A percentile compares a stretch with the other conserved stretches of the same genome.
Conservation (phyloP, 192 early-diverging fungal species). For the Coemansia sp. region DNA sequence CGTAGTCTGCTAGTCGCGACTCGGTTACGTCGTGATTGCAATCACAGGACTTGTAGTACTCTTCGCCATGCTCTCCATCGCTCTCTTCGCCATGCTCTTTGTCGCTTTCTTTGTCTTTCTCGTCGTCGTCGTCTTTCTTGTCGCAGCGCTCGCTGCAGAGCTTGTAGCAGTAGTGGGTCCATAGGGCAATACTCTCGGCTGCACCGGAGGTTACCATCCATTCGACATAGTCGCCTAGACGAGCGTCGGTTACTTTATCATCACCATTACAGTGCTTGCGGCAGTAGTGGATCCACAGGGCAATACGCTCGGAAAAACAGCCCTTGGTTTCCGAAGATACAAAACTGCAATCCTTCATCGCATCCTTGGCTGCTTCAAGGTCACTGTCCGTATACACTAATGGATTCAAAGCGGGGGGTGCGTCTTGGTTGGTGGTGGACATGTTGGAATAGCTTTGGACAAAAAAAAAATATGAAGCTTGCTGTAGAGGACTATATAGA, state of each 20-base stretch:
- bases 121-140: no score
- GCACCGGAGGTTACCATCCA: slow-evolving; percentile 47
- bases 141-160: background rate
- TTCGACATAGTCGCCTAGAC: slow-evolving; percentile 46
- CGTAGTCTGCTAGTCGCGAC: slow-evolving; percentile 37
- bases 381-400: background rate
- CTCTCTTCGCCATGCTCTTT: no score
- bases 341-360: slow-evolving; percentile 29
- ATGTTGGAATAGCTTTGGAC: no score
- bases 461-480: background rate
- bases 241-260: slow-evolving; percentile 25
- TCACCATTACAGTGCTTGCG: slow-evolving; percentile 23
- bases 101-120: no score
- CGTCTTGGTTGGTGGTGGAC: no score
- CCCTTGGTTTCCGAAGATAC: slow-evolving; percentile 39
- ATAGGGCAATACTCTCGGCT: slow-evolving; percentile 41
- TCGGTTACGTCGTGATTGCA: slow-evolving; percentile 34
- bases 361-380: slow-evolving; percentile 37
- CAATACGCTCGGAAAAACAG: slow-evolving; percentile 48
- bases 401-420: background rate
- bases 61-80: no score
- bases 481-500: background rate
- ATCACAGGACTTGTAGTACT: background rate
- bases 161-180: slow-evolving; percentile 43
- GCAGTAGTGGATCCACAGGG: slow-evolving; percentile 50